A percentile compares a stretch with the other conserved stretches of the same genome.
phyloP scores from a whole-genome alignment of 208 protist genomes.

The Trypanosomatidae sp. region DNA sequence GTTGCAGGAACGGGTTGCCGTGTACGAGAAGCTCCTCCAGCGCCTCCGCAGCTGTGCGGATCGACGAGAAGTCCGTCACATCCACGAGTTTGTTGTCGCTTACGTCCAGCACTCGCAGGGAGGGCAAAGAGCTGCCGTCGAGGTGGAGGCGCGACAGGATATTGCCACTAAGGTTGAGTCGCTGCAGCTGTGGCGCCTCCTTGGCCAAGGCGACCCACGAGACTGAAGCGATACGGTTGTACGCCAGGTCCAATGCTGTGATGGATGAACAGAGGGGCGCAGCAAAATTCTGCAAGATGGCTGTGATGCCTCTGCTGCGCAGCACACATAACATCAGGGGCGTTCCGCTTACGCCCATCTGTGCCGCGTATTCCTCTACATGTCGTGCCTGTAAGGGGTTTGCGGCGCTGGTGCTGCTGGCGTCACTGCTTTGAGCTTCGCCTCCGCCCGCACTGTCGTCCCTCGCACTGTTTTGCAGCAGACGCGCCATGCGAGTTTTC shows the following conservation, averaged over 20 bases:
- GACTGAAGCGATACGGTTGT: slow-evolving; percentile 51
- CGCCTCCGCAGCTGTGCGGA: slow-evolving; percentile 31
- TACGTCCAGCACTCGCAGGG: slow-evolving; percentile 51
- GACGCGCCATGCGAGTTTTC: neutral
- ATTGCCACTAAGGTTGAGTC: slow-evolving; percentile 67
- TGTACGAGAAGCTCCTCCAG: slow-evolving; percentile 54
- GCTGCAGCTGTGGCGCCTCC: slow-evolving; percentile 51
- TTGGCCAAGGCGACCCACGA: slow-evolving; percentile 52
- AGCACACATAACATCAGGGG: slow-evolving; percentile 41
- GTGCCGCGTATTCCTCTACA: slow-evolving; percentile 33
- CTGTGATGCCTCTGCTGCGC: slow-evolving; percentile 37
- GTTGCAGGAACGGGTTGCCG: slow-evolving; percentile 68
- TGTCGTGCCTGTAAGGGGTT: slow-evolving; percentile 29
- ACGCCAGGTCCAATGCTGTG: slow-evolving; percentile 48
- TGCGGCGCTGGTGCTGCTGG: neutral
- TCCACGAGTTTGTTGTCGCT: slow-evolving; percentile 50
- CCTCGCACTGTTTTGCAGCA: neutral
- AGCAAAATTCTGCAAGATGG: slow-evolving; percentile 35
- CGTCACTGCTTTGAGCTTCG: neutral
- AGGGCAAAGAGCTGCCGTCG: slow-evolving; percentile 18
- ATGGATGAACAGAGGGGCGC: slow-evolving; percentile 32
- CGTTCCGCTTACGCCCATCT: slow-evolving; percentile 12
- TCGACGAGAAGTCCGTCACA: slow-evolving; percentile 38
- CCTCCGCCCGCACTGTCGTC: neutral
- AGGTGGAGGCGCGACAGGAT: slow-evolving; percentile 38